Evolutionary conservation across 805 yeast species (phyloP), one percentile per base, ranked within the genome.

Genomic region (Ogataea wickerhamii): DNA sequence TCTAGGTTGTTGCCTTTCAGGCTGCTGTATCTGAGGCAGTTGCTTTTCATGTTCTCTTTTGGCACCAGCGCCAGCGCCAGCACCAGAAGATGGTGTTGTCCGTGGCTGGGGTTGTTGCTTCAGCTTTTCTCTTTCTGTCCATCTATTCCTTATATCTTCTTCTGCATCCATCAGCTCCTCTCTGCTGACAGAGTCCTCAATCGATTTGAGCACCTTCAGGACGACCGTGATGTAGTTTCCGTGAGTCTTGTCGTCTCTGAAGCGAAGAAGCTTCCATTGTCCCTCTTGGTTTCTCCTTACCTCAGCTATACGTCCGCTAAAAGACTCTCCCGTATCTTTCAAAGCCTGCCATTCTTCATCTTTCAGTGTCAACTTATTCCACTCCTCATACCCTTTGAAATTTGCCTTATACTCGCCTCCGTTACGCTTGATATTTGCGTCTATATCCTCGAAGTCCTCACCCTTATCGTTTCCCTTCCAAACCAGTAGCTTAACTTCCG

Each of bases 251-350:
- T 93, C 99, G 64, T 93, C 96, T 57, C 99, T 73, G 61, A 91
- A 93, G 43, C 99, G 71, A 40, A 91, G 60, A 67, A 86, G 71
- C 43, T 78, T 77, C 98, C 98, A 93, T 32, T 72, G 74, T 3
- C 82, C 82, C 32, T 73, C 71, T 18, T 67, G 65, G 44, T 80
- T 83, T 55, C 80, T 76, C 38, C 83, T 71, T 46, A 93, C 87
- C 61, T 93, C 99, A 2, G 81, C 89, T 21, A 94, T 78, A 44
- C 98, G 70, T 17, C 89, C 95, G 53, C 91, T 87, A 36, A 93
- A 70, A 0, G 97, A 96, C 60, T 91, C 89, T 12, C 76, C 72
- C 18, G 82, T 58, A 2, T 53, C 63, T 55, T 87, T 88, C 52
- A 88, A 61, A 32, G 71, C 67, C 31, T 79, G 81, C 97, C 98